A percentile compares a stretch with the other conserved stretches of the same genome.
Evolutionary conservation across 2,329 filamentous ascomycete genomes (phyloP).

Genomic region (Apiospora koreana): DNA sequence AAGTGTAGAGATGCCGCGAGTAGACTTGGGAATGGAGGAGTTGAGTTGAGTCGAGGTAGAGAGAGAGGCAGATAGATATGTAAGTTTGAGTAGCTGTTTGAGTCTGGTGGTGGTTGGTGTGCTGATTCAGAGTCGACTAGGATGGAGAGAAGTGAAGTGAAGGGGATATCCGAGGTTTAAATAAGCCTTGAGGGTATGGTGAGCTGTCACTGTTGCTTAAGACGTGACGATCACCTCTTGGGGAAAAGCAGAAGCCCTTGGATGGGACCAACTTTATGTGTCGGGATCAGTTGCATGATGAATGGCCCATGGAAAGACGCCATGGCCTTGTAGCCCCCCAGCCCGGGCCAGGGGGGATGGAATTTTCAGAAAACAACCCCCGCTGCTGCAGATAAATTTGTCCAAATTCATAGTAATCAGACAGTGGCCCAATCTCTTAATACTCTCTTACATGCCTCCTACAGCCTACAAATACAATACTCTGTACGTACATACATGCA

Average conservation of each 20-base stretch:
- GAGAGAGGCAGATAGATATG: neutral
- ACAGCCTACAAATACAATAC: too few species aligned
- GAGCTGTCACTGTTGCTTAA: neutral
- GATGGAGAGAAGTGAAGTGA: neutral
- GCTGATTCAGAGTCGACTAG: neutral
- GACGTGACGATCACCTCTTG: neutral
- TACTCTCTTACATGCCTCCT: neutral
- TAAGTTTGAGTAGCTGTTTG: neutral
- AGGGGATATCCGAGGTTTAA: slow-evolving; percentile 16
- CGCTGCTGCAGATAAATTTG: neutral
- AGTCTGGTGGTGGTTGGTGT: neutral
- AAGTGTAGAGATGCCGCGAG: neutral
- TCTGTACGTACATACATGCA: neutral
- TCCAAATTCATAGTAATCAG: neutral
- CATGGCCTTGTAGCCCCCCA: slow-evolving; percentile 1
- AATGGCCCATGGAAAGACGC: neutral
- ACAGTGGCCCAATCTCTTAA: neutral
- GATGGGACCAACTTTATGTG: slow-evolving; percentile 12
- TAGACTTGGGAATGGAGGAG: neutral
- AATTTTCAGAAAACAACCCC: neutral
- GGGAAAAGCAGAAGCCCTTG: neutral
- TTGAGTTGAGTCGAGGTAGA: too few species aligned
- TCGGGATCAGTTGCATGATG: neutral
- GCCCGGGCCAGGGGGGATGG: neutral
- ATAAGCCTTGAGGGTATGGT: slow-evolving; percentile 10